Evolutionary conservation across 768 basidiomycete species (phyloP), one percentile per base, ranked within the genome.

Genomic region (Serendipita sp.): DNA sequence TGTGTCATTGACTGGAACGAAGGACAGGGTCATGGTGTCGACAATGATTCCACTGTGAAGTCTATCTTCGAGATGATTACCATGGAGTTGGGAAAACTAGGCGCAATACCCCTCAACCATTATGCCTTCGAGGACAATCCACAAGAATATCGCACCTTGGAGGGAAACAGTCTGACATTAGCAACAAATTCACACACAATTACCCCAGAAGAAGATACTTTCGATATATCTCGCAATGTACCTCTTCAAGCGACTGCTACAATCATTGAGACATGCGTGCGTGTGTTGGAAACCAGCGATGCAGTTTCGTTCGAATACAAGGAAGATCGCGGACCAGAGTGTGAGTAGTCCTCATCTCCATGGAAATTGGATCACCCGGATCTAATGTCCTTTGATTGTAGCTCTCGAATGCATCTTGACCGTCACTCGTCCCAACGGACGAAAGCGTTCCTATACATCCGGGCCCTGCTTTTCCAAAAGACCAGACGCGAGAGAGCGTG

Each of bases 381-480:
- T 11, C 32, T 54, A 11, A 11, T 54, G 16, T 11, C 53, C 32
- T 15, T n/a, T 60, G 28, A 10, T n/a, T 28, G 10, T 37, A 60
- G 56, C 56, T 10, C 28, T 32, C 10, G 28, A 80, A 63, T 85
- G 86, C 68, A 82, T 83, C 58, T 70, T 86, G 45, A 84, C 83
- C 0, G 80, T 86, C 65, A 80, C 76, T 1, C 81, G 79, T 24
- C 83, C 82, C 0, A 76, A 80, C 37, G 83, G 82, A 16, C 65
- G 71, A 1, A 72, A 73, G 3, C 76, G 83, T 51, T 79, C 81
- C 0, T 86, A 85, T 73, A 76, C 78, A 30, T 82, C 83, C 0
- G 76, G 79, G 30, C 72, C 76, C 13, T 48, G 70, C 1, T 81
- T 78, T 67, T 47, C 74, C 15, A 51, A 18, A 8, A 76, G 77